A percentile compares a stretch with the other conserved stretches of the same genome.
Conservation (phyloP, 768 basidiomycete genomes). For the Dioszegia hungarica region DNA sequence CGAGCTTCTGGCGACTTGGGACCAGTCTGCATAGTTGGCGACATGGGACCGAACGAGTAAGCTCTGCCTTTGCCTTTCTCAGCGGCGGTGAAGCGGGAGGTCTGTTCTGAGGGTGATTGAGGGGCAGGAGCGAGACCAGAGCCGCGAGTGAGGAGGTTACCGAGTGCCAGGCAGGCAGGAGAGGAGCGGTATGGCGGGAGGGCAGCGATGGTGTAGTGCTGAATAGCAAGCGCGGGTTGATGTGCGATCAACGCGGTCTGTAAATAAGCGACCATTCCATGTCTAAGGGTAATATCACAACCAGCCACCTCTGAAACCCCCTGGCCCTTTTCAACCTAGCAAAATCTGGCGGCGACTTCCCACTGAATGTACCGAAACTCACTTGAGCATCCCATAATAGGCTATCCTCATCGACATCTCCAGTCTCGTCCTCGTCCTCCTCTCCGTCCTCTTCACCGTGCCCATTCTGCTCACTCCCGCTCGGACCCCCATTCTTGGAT, state of each 20-base stretch:
- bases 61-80: slow-evolving; percentile 14
- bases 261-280: neutral
- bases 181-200: slow-evolving; percentile 34
- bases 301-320: neutral
- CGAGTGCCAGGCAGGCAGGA: slow-evolving; percentile 33
- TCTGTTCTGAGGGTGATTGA: neutral
- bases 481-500: neutral
- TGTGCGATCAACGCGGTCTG: slow-evolving; percentile 39
- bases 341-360: neutral
- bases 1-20: neutral
- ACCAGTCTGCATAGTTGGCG: neutral
- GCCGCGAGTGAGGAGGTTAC: slow-evolving; percentile 32
- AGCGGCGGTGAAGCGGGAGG: neutral
- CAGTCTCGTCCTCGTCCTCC: slow-evolving; percentile 9
- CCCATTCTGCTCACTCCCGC: slow-evolving; percentile 9
- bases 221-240: slow-evolving; percentile 25
- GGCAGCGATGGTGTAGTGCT: slow-evolving; percentile 30
- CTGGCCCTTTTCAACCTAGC: too few relatives aligned
- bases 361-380: neutral
- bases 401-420: slow-evolving; percentile 23
- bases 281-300: neutral
- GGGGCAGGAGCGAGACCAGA: slow-evolving; percentile 18
- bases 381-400: slow-evolving; percentile 39
- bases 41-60: slow-evolving; percentile 3
- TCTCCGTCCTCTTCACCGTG: slow-evolving; percentile 15